phyloP scores from a whole-genome alignment of 2,329 filamentous ascomycete species.

The Mycocentrospora acerina region DNA sequence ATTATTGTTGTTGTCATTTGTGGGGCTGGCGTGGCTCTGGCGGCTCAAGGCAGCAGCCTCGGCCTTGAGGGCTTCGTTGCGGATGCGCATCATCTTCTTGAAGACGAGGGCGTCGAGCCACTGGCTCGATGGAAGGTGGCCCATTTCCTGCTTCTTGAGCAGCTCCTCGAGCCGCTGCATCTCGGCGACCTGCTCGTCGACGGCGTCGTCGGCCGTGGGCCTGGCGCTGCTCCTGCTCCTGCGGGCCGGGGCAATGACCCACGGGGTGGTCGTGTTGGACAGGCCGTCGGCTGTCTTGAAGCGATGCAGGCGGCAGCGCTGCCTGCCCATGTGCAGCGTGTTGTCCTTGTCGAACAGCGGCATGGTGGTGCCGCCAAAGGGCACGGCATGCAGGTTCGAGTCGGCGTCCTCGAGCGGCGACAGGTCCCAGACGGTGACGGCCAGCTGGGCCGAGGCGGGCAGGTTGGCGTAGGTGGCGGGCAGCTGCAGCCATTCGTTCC shows the following conservation, averaged over 20 bases:
- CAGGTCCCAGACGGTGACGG: constrained; percentile 93
- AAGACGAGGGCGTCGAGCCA: constrained; percentile 97
- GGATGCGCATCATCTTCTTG: constrained; percentile 75
- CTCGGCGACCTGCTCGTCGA: constrained; percentile 75
- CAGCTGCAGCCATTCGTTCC: constrained; percentile 95
- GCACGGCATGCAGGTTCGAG: constrained; percentile 74
- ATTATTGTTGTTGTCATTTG: constrained; percentile 14
- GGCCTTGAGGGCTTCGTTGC: constrained; percentile 43
- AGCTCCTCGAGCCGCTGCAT: constrained; percentile 84
- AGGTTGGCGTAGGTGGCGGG: constrained; percentile 82
- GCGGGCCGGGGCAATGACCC: constrained; percentile 59
- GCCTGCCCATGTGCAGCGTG: constrained; percentile 84
- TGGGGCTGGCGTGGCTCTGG: constrained; percentile 19
- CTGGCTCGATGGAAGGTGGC: constrained; percentile 86
- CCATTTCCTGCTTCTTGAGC: constrained; percentile 98
- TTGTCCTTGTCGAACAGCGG: constrained; percentile 91
- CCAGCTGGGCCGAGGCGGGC: constrained; percentile 78
- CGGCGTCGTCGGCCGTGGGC: constrained; percentile 48
- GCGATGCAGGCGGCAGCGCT: constrained; percentile 85
- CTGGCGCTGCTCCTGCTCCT: constrained; percentile 49
- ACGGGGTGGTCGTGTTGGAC: constrained; percentile 76
- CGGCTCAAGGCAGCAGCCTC: constrained; percentile 42
- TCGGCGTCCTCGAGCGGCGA: constrained; percentile 74
- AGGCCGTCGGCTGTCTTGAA: constrained; percentile 83
- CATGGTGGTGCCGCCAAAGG: constrained; percentile 92